A percentile compares a stretch with the other conserved stretches of the same genome.
Conservation (phyloP, 345 rosid species). For the Capsella bursapastoris region DNA sequence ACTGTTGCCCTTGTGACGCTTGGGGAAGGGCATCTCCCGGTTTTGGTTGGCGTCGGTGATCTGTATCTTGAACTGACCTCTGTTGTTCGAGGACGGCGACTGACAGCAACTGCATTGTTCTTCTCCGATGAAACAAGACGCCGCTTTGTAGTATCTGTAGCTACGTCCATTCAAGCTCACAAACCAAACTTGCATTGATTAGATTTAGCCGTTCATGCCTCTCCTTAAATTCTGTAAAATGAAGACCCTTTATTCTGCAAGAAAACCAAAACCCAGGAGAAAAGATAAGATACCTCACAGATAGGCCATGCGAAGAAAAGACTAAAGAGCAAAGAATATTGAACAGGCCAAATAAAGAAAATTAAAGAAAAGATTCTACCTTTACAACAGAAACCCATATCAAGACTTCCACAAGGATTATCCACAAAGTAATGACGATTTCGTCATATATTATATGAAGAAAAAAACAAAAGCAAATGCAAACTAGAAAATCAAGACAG, state of each 20-base stretch:
- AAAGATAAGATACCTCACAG: slow-evolving; percentile 57
- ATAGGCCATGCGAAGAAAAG: slow-evolving; percentile 44
- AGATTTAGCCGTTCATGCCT: slow-evolving; percentile 46
- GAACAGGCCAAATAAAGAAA: slow-evolving; percentile 36
- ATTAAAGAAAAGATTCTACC: slow-evolving; percentile 36
- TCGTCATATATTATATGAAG: neutral
- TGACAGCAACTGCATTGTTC: slow-evolving; percentile 57
- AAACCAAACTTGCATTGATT: slow-evolving; percentile 63
- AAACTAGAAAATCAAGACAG: slow-evolving; percentile 23
- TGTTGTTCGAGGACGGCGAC: slow-evolving; percentile 64
- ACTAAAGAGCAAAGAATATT: slow-evolving; percentile 54
- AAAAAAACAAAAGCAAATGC: slow-evolving; percentile 1
- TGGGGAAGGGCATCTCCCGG: slow-evolving; percentile 79
- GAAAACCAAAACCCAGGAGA: slow-evolving; percentile 45
- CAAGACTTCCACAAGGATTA: slow-evolving; percentile 1
- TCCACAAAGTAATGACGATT: slow-evolving; percentile 6
- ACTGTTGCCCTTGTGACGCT: slow-evolving; percentile 60
- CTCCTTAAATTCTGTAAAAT: slow-evolving; percentile 49
- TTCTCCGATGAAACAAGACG: slow-evolving; percentile 74
- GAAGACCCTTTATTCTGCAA: slow-evolving; percentile 65
- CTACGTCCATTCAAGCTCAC: slow-evolving; percentile 79
- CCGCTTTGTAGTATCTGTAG: slow-evolving; percentile 58
- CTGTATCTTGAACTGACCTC: slow-evolving; percentile 87
- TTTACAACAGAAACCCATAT: neutral
- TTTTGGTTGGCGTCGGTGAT: slow-evolving; percentile 63